Evolutionary conservation across 306 rosid genomes (phyloP).

Genomic region (Datisca glomerata): DNA sequence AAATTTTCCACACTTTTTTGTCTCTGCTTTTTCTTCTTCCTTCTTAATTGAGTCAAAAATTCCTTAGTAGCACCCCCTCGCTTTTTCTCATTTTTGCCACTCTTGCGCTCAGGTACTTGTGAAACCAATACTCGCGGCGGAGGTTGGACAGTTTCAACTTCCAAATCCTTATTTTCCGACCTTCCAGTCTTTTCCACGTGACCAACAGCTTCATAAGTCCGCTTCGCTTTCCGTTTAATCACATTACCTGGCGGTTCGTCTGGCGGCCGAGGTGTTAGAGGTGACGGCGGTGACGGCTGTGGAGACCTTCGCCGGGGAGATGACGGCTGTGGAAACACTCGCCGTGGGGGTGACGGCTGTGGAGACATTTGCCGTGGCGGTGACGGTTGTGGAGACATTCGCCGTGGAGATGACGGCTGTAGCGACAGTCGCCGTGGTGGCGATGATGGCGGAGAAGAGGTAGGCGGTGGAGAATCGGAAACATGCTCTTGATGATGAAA

Average conservation of each 20-base stretch:
- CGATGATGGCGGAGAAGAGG: slow-evolving; percentile 4
- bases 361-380: slow-evolving; percentile 4
- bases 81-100: slow-evolving; percentile 25
- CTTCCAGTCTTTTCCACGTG: background rate
- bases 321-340: too few species aligned
- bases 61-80: slow-evolving; percentile 37
- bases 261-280: background rate
- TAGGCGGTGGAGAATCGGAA: slow-evolving; percentile 5
- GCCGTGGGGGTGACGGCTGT: slow-evolving; percentile 6
- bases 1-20: slow-evolving; percentile 42
- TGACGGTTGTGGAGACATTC: background rate
- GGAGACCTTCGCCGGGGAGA: slow-evolving; percentile 3
- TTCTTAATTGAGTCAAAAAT: slow-evolving; percentile 24
- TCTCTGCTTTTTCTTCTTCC: slow-evolving; percentile 52
- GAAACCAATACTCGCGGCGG: slow-evolving; percentile 1
- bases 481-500: slow-evolving; percentile 11
- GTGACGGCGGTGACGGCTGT: background rate
- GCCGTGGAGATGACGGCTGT: background rate
- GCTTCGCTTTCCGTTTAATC: slow-evolving; percentile 11
- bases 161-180: slow-evolving; percentile 1
- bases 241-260: background rate
- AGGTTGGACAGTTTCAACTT: slow-evolving; percentile 1
- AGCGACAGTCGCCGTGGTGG: slow-evolving; percentile 9
- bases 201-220: slow-evolving; percentile 18
- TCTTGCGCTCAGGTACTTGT: slow-evolving; percentile 18